Conservation (phyloP, 2,329 filamentous ascomycete genomes). For the Shiraia sp. region DNA sequence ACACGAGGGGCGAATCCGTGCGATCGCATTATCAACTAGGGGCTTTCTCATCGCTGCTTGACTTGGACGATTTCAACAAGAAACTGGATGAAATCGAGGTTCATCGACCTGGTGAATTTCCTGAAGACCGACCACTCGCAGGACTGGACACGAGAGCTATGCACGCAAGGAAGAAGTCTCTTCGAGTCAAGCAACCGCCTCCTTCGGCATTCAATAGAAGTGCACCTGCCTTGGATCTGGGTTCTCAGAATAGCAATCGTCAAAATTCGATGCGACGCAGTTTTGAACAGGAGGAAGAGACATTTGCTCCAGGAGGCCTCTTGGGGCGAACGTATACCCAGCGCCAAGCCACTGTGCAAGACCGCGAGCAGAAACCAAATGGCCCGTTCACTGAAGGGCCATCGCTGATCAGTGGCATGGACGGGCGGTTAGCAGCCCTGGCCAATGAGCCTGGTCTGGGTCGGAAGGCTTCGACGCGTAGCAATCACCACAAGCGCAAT, state of each 20-base stretch:
- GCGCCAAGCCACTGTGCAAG: conserved; percentile 45
- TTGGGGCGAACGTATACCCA: conserved; percentile 57
- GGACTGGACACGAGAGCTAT: conserved; percentile 31
- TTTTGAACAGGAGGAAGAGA: conserved; percentile 35
- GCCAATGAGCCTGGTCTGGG: conserved; percentile 29
- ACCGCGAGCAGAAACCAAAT: conserved; percentile 42
- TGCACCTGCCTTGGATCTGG: conserved; percentile 19
- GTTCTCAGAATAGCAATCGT: conserved; percentile 16
- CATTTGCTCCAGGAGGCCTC: conserved; percentile 53
- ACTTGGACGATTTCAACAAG: conserved; percentile 63
- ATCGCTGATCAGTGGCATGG: conserved; percentile 57
- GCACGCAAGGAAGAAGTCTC: conserved; percentile 43
- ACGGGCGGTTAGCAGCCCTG: conserved; percentile 25
- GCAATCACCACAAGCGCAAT: conserved; percentile 32
- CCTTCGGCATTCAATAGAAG: conserved; percentile 36
- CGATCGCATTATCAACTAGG: conserved; percentile 65
- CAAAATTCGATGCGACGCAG: conserved; percentile 28
- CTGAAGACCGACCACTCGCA: conserved; percentile 29
- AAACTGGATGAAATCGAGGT: conserved; percentile 29
- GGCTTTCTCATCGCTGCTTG: conserved; percentile 69
- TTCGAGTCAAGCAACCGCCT: conserved; percentile 42
- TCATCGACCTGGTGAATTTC: conserved; percentile 27
- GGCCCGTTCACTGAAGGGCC: conserved; percentile 61
- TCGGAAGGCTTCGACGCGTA: conserved; percentile 39
- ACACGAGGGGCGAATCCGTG: conserved; percentile 41